Conservation (phyloP, 345 rosid genomes). For the Citrus glauca region DNA sequence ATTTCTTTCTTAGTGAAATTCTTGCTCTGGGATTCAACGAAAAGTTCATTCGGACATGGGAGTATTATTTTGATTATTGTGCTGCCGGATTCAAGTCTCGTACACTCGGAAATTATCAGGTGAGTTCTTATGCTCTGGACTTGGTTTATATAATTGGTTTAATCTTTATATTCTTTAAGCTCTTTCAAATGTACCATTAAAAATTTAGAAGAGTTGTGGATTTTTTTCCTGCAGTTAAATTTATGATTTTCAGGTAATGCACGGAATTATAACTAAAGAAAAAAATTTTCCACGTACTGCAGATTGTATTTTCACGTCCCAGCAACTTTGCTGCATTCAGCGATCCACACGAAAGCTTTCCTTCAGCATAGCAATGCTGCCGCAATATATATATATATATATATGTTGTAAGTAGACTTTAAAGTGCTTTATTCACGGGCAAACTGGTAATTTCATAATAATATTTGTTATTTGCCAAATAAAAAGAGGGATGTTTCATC, state of each 20-base stretch:
- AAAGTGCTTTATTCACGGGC: too few species aligned
- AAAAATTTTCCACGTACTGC: background rate
- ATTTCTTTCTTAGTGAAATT: conserved; percentile 46
- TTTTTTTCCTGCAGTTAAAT: too few species aligned
- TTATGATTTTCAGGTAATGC: background rate
- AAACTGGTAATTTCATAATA: too few species aligned
- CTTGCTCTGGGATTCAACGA: conserved; percentile 65
- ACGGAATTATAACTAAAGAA: too few species aligned
- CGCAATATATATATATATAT: background rate
- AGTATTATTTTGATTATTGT: conserved; percentile 83
- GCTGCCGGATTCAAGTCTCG: conserved; percentile 81
- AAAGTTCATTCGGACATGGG: conserved; percentile 83
- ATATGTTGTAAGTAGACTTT: too few species aligned
- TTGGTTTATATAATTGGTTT: background rate
- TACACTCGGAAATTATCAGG: conserved; percentile 80
- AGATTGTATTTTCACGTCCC: conserved; percentile 80
- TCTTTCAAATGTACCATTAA: too few species aligned
- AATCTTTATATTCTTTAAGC: background rate
- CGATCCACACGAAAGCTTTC: conserved; percentile 43
- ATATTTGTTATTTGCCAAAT: too few species aligned
- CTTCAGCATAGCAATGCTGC: conserved; percentile 17
- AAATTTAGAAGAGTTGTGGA: too few species aligned
- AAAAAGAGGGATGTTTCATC: too few species aligned
- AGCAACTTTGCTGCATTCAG: conserved; percentile 52
- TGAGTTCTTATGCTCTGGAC: background rate